Evolutionary conservation across 2,329 filamentous ascomycete genomes (phyloP), one percentile per base, ranked within the genome.

Genomic region (Cordyceps cateniannulata): DNA sequence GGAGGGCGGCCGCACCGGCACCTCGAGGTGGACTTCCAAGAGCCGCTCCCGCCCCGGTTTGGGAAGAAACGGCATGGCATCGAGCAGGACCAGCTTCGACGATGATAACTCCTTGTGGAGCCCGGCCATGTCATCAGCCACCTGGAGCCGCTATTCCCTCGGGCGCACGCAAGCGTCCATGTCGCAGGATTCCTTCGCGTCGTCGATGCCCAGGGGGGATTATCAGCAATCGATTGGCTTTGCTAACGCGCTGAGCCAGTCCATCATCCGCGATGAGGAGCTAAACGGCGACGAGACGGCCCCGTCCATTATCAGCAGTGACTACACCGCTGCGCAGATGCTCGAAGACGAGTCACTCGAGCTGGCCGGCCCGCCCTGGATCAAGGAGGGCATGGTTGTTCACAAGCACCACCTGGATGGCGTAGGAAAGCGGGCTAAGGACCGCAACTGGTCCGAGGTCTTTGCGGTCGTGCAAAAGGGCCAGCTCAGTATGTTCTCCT

Each of bases 211-310:
- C 5, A 84, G 87, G 51, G 86, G 85, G 47, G 92, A 96, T 68
- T 97, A 93, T 72, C 92, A 97, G 74, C 93, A 96, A 74, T 96
- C 92, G 0, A 96, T 99, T 70, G 95, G 95, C 0, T 99, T 99
- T 70, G 95, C 95, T 59, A 98, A 96, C 72, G 95, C 95, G 4
- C 81, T 99, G 12, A 96, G 92, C 68, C 93, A 98, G 72, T 93
- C 93, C 40, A 99, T 98, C 65, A 96, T 96, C 66, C 89, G 95
- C 5, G 93, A 97, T 68, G 91, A 96, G 68, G 82, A 83, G 50
- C 82, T 84, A 18, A 81, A 82, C 12, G 80, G 79, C 47, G 76
- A 79, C 1, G 75, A 78, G 64, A 75, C 72, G 64, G 72, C 70
- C 3, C 73, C 76, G 3, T 85, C 75, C 69, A 79, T 78, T 66